Percentiles rank a stretch among this genome's conserved stretches.
Conservation (phyloP, 306 rosid genomes). For the Cucumis cinereus region DNA sequence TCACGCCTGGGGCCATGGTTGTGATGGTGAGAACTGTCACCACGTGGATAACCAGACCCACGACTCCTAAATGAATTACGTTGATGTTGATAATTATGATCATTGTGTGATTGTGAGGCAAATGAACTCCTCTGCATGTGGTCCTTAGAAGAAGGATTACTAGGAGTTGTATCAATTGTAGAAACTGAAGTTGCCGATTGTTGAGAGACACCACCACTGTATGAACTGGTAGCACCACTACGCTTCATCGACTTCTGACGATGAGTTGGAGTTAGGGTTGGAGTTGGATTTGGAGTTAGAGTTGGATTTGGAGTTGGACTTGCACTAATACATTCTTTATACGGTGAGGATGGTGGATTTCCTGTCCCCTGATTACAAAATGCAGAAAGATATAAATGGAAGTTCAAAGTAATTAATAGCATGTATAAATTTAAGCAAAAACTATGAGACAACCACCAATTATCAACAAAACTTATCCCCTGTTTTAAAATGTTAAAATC, state of each 20-base stretch:
- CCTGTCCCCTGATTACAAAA: constrained; percentile 40
- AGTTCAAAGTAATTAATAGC: constrained; percentile 5
- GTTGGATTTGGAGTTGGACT: constrained; percentile 10
- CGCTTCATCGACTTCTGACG: constrained; percentile 33
- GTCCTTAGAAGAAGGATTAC: constrained; percentile 32
- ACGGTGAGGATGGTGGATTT: constrained; percentile 26
- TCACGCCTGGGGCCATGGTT: constrained; percentile 50
- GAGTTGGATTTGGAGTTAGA: not conserved
- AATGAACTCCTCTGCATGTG: constrained; percentile 38
- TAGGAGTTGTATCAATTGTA: constrained; percentile 25
- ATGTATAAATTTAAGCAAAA: not conserved
- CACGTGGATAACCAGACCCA: constrained; percentile 49
- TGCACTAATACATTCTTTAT: constrained; percentile 23
- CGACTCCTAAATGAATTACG: constrained; percentile 45
- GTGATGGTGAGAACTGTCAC: constrained; percentile 59
- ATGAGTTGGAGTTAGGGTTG: constrained; percentile 13
- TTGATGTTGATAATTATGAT: constrained; percentile 43
- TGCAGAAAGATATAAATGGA: constrained; percentile 18
- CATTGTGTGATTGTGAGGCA: constrained; percentile 31
- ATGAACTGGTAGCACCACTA: constrained; percentile 26
- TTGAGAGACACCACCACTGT: constrained; percentile 31
- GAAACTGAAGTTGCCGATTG: constrained; percentile 27
- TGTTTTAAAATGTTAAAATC: not conserved
- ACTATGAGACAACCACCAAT: not conserved
- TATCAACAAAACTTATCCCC: not conserved